Conservation (phyloP, 169 alveolate species). For the Sarcocystis neurona region DNA sequence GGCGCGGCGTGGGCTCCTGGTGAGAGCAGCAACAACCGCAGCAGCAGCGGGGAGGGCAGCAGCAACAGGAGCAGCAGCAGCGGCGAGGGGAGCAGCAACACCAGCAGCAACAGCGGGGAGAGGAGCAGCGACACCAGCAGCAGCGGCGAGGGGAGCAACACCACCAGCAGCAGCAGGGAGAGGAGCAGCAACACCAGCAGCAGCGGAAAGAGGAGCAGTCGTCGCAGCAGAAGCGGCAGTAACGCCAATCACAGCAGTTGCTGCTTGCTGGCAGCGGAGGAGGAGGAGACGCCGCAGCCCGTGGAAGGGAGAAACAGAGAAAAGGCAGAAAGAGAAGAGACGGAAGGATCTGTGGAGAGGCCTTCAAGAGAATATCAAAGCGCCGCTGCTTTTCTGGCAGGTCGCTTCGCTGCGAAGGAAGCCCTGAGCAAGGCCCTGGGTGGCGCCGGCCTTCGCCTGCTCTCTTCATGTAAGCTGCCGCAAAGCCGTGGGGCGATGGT, state of each 20-base stretch:
- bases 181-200: neutral
- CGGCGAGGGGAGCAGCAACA: no score
- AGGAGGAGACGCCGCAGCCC: neutral
- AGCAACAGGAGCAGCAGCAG: no score
- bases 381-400: neutral
- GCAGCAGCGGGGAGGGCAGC: no score
- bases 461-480: neutral
- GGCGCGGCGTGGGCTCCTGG: no score
- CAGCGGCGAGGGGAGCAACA: neutral
- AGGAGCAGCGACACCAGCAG: neutral
- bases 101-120: no score
- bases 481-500: no score
- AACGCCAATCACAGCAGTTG: no score
- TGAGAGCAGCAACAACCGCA: no score
- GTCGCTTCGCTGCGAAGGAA: conserved; percentile 19
- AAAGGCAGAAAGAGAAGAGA: neutral
- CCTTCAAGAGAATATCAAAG: neutral
- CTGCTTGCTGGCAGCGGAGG: no score
- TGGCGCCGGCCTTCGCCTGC: neutral
- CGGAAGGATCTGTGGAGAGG: neutral
- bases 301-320: neutral
- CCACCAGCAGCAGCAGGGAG: neutral
- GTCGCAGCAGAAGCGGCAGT: neutral
- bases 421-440: neutral
- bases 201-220: neutral